Evolutionary conservation across 23 red algal genomes (phyloP), one percentile per base, ranked within the genome.

Genomic region (Gracilaria gracilis): DNA sequence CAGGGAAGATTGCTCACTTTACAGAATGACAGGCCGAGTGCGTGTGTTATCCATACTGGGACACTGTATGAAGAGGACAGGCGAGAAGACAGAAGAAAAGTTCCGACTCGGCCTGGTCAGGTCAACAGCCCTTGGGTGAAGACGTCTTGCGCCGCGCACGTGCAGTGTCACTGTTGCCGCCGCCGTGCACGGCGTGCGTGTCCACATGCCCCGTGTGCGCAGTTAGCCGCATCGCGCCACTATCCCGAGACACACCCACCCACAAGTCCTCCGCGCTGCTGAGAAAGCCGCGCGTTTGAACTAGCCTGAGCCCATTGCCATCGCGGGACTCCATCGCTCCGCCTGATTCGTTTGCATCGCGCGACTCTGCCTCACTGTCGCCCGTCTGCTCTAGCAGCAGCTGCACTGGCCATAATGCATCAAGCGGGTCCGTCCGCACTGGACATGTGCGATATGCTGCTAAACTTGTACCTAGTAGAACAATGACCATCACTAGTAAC

Each of bases 261-360:
- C 69, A 74, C 35, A 74, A 36, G 4, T 74, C 69, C 21, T 74
- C 69, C 34, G 35, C 69, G 35, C 36, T 74, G 69, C 69, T 46
- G 36, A 74, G 36, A 17, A 46, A 1, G 69, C 36, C 2, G 20
- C 69, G 69, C 28, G 69, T 37, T 14, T 36, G 9, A 11, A 2
- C 24, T 3, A 11, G 5, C 36, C n/a, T n/a, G n/a, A 37, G 20
- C 27, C 2, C 66, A 16, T 4, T 19, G 15, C 8, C 20, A 19
- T 40, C 36, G 24, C 66, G 66, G 8, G 29, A 40, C 32, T 17
- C 69, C 15, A 36, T 20, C 36, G 23, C 69, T 4, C 4, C 69
- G 4, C 69, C 5, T 17, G 34, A 16, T 28, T 12, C 69, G 69
- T 36, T 19, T 17, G 69, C 16, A 46, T 21, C 39, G 69, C 24